Conservation (phyloP, 1,284 basidiomycete species). For the Earliella scabrosa region DNA sequence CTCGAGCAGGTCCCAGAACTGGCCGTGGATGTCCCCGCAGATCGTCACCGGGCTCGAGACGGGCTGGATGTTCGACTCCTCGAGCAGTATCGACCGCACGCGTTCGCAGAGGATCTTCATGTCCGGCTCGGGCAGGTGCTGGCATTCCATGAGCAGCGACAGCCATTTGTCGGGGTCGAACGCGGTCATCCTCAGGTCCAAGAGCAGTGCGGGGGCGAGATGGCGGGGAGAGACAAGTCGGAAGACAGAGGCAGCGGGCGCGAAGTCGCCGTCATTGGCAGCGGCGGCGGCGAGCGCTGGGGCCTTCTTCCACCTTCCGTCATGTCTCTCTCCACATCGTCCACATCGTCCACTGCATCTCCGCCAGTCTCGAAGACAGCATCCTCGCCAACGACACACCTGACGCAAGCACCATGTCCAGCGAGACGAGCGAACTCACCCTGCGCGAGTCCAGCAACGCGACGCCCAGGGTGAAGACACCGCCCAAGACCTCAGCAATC, state of each 20-base stretch:
- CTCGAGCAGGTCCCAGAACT: constrained; percentile 96
- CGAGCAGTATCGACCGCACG: constrained; percentile 85
- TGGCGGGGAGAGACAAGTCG: not conserved
- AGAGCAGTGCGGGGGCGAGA: not conserved
- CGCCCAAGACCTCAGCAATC: constrained; percentile 51
- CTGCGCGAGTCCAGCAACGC: constrained; percentile 15
- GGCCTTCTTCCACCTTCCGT: too few relatives aligned
- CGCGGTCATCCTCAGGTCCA: constrained; percentile 33
- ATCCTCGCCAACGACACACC: too few relatives aligned
- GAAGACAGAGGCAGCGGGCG: not conserved
- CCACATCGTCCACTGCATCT: too few relatives aligned
- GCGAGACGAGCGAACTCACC: constrained; percentile 17
- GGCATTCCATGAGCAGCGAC: constrained; percentile 80
- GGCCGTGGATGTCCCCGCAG: constrained; percentile 94
- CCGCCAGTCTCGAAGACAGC: too few relatives aligned
- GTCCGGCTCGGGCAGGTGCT: constrained; percentile 87
- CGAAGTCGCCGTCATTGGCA: too few relatives aligned
- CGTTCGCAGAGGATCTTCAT: constrained; percentile 91
- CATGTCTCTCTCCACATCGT: too few relatives aligned
- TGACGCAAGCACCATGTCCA: too few relatives aligned
- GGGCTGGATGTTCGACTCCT: constrained; percentile 95
- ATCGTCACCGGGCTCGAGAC: constrained; percentile 92
- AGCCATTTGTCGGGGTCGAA: constrained; percentile 77
- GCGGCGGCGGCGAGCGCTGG: too few relatives aligned
- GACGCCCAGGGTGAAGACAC: constrained; percentile 50